A percentile compares a stretch with the other conserved stretches of the same genome.
Conservation (phyloP, 192 early-diverging fungal genomes). For the Chytriomyces sp. region DNA sequence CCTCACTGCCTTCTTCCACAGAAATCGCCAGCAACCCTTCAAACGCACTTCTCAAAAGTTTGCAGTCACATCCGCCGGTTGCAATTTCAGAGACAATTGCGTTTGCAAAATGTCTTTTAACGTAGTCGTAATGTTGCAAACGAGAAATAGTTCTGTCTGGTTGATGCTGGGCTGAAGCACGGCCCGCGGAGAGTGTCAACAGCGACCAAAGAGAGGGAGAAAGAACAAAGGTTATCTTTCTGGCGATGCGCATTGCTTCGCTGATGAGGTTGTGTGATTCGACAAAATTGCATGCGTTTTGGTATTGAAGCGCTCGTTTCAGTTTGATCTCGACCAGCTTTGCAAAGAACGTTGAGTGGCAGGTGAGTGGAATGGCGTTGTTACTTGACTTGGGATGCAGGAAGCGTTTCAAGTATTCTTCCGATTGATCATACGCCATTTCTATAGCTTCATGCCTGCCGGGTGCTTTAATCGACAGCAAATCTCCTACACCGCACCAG, state of each 20-base stretch:
- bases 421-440: constrained; percentile 29
- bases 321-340: not conserved
- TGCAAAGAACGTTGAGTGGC: constrained; percentile 18
- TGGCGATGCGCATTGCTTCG: constrained; percentile 1
- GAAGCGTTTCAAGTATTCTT: constrained; percentile 17
- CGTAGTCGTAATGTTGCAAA: not conserved
- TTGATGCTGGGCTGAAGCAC: not conserved
- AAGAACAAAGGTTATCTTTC: not conserved
- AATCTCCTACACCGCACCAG: constrained; percentile 18
- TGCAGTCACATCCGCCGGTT: constrained; percentile 3
- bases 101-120: constrained; percentile 3
- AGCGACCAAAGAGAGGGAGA: not conserved
- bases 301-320: constrained; percentile 22
- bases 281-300: not conserved
- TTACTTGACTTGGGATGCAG: constrained; percentile 1
- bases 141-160: not conserved
- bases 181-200: constrained; percentile 3
- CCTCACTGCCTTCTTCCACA: constrained; percentile 31
- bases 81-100: constrained; percentile 18
- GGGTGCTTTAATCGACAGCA: not conserved
- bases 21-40: constrained; percentile 23
- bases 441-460: constrained; percentile 19
- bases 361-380: constrained; percentile 1
- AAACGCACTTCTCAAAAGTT: constrained; percentile 4
- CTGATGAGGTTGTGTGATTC: constrained; percentile 20